Evolutionary conservation across 805 yeast species (phyloP).

Genomic region (Yamadazyma akitaensis): DNA sequence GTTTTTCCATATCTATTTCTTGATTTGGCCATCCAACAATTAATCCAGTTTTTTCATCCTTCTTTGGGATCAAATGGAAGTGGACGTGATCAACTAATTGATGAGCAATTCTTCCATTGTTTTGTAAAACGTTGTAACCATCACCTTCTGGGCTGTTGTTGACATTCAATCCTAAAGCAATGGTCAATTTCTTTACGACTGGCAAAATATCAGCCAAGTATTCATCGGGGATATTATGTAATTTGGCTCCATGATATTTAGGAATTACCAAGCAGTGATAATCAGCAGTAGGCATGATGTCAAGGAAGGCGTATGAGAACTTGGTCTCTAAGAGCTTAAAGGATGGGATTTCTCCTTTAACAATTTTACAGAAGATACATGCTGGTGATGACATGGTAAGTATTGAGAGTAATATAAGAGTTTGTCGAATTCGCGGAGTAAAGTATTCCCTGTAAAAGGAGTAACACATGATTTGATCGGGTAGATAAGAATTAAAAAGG

Average conservation of each 20-base stretch:
- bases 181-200: slow-evolving; percentile 79
- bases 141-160: slow-evolving; percentile 59
- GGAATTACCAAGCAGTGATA: slow-evolving; percentile 92
- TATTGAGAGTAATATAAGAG: not conserved
- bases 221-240: slow-evolving; percentile 92
- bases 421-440: not conserved
- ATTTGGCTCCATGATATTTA: slow-evolving; percentile 87
- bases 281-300: slow-evolving; percentile 86
- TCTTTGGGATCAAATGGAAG: slow-evolving; percentile 93
- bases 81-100: slow-evolving; percentile 96
- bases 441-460: no score
- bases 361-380: slow-evolving; percentile 91
- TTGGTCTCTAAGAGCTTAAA: slow-evolving; percentile 87
- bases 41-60: slow-evolving; percentile 67
- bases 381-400: slow-evolving; percentile 19
- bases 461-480: no score
- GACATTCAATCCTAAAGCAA: slow-evolving; percentile 60
- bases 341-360: slow-evolving; percentile 94
- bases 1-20: slow-evolving; percentile 67
- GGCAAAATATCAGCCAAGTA: slow-evolving; percentile 83
- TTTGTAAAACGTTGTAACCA: slow-evolving; percentile 88
- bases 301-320: slow-evolving; percentile 77
- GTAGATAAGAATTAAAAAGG: not conserved
- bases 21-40: slow-evolving; percentile 94
- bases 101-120: slow-evolving; percentile 93